phyloP scores from a whole-genome alignment of 2,329 filamentous ascomycete genomes.

The Claviceps arundinis region DNA sequence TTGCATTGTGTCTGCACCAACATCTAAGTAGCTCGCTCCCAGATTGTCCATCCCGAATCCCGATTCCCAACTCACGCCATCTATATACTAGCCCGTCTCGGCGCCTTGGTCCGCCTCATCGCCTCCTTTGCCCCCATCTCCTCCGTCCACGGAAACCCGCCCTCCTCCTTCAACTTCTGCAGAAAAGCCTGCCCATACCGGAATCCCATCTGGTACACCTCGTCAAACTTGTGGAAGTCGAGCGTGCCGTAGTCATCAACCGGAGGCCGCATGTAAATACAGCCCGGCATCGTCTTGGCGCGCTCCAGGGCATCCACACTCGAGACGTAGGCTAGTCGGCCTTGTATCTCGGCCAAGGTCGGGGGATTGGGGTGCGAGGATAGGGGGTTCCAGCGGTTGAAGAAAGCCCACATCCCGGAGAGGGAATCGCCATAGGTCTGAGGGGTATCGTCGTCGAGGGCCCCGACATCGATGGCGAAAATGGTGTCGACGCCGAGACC shows the following conservation, averaged over 20 bases:
- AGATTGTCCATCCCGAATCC: too few species aligned
- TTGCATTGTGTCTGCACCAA: too few species aligned
- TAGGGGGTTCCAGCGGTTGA: slow-evolving; percentile 96
- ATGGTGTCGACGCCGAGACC: slow-evolving; percentile 84
- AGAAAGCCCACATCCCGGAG: slow-evolving; percentile 85
- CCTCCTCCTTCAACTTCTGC: slow-evolving; percentile 62
- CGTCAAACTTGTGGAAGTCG: slow-evolving; percentile 95
- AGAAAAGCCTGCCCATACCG: slow-evolving; percentile 73
- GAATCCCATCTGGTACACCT: slow-evolving; percentile 86
- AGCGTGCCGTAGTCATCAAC: slow-evolving; percentile 88
- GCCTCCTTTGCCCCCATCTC: slow-evolving; percentile 68
- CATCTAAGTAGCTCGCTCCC: too few species aligned
- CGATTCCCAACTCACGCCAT: neutral
- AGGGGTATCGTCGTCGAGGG: slow-evolving; percentile 80
- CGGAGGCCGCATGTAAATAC: slow-evolving; percentile 91
- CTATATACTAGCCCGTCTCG: slow-evolving; percentile 63
- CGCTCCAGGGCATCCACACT: slow-evolving; percentile 89
- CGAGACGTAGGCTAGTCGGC: slow-evolving; percentile 83
- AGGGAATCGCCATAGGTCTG: slow-evolving; percentile 89
- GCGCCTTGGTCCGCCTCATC: slow-evolving; percentile 65
- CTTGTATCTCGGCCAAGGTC: slow-evolving; percentile 91
- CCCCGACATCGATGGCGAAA: slow-evolving; percentile 89
- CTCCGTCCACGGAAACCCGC: slow-evolving; percentile 55
- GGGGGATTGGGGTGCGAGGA: slow-evolving; percentile 81
- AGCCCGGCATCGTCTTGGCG: slow-evolving; percentile 81